phyloP scores from a whole-genome alignment of 2,329 filamentous ascomycete genomes.

The Ceratocystis albifundus region DNA sequence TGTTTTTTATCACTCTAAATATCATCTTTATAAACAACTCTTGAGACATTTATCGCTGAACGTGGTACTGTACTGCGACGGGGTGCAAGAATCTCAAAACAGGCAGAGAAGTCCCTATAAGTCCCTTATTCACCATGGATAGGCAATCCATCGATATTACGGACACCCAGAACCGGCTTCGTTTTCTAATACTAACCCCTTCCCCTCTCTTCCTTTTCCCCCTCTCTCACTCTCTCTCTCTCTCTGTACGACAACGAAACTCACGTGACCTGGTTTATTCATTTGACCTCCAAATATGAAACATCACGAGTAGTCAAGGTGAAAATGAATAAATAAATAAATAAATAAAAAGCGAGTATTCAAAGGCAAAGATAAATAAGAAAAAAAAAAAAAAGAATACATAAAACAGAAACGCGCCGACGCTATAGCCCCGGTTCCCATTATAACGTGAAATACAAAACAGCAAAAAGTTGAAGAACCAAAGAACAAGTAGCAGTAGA shows the following conservation, averaged over 20 bases:
- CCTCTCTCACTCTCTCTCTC: neutral
- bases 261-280: neutral
- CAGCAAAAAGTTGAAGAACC: neutral
- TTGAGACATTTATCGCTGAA: neutral
- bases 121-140: no score
- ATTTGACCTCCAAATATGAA: neutral
- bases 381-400: conserved; percentile 6
- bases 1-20: conserved; percentile 7
- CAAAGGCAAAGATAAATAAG: no score
- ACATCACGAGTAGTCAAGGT: neutral
- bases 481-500: neutral
- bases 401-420: conserved; percentile 14
- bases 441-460: conserved; percentile 5
- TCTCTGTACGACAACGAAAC: neutral
- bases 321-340: neutral
- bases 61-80: neutral
- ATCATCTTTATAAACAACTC: conserved; percentile 3
- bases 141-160: no score
- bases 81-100: no score
- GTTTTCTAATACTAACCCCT: no score
- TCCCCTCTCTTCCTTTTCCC: neutral
- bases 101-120: no score
- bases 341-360: neutral
- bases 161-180: no score
- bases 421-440: conserved; percentile 17